Evolutionary conservation across 345 rosid species (phyloP), one percentile per base, ranked within the genome.

Genomic region (Eucalyptus curtisii): DNA sequence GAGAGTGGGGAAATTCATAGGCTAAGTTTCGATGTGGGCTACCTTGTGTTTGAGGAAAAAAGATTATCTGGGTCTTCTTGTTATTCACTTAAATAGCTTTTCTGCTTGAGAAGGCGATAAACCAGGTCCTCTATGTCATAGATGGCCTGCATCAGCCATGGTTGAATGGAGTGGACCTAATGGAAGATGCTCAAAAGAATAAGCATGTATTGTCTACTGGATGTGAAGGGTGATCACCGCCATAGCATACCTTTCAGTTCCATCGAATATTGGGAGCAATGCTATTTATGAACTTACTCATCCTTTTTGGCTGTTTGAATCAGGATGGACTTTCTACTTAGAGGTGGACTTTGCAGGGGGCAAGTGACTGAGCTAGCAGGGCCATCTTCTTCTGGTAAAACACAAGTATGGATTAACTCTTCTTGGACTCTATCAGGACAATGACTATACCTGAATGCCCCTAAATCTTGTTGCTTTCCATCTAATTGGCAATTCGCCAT

Each of bases 351-450:
- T 57, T 86, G 92, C 52, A 91, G 89, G 89, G 99, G 98, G 85
- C 97, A 93, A 88, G 88, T 97, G 59, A 96, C 96, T 33, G 99
- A 97, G 92, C 88, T 97, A 87, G 97, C 93, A n/a, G 99, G 99
- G 85, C 96, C 95, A 50, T 97, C 99, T 1, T 92, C 98, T 66
- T 96, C 98, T 79, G 98, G 99, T 90, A 97, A 97, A 96, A 97
- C 98, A 71, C 98, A 96, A 87, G 98, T 96, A 91, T 86, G 95
- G 66, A 66, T 59, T n/a, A 49, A 50, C 61, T 59, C 30, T 87
- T 87, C 47, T 22, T 42, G 55, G 81, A 86, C 14, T 31, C 44
- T 4, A 40, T 87, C 50, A 66, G 3, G 76, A 52, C 16, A 30
- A 87, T 24, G 66, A 71, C 66, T n/a, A 40, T 52, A 44, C 31